Evolutionary conservation across 768 basidiomycete genomes (phyloP), one percentile per base, ranked within the genome.

Genomic region (Galerina sulciceps): DNA sequence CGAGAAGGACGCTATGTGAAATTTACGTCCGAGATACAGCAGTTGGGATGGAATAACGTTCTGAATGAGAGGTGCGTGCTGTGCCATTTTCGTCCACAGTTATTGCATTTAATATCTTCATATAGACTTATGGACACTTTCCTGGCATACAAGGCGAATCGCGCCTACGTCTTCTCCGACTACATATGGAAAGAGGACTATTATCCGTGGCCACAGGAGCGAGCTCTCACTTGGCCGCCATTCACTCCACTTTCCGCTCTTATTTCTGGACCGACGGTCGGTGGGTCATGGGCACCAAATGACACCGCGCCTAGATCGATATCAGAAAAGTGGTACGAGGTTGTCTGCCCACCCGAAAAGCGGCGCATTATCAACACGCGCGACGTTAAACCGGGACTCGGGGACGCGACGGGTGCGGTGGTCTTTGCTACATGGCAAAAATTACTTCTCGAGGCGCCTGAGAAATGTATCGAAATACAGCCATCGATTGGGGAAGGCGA

Each of bases 11-110:
- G 81, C 22, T 85, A 82, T 58, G 76, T 83, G 48, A 75, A 77
- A 38, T 84, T 85, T 59, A 71, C 75, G 4, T 78, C 76, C 47
- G 76, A 80, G 53, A 67, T 76, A 13, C 68, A 75, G 47, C 58
- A 64, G 26, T 58, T 81, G 22, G 82, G 82, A 2, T 83, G 81
- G 81, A 84, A 83, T 64, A 84, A 84, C 62, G 76, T 76, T 50
- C 65, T 84, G 36, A 81, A 81, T 48, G 82, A 83, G 67, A 62
- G 79, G 81, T 83, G 59, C 15, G 80, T 71, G 9, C 11, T 22
- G n/a, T 37, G 42, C 48, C 20, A 15, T 48, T 36, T 37, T 48
- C 17, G 8, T 31, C 26, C 26, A 31, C 26, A 31, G 15, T 55
- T 23, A 40, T 18, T 37, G 17, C 10, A 14, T 9, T 18, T 6